Conservation (phyloP, 1,139 yeast species). For the Geotrichum macrosporum region DNA sequence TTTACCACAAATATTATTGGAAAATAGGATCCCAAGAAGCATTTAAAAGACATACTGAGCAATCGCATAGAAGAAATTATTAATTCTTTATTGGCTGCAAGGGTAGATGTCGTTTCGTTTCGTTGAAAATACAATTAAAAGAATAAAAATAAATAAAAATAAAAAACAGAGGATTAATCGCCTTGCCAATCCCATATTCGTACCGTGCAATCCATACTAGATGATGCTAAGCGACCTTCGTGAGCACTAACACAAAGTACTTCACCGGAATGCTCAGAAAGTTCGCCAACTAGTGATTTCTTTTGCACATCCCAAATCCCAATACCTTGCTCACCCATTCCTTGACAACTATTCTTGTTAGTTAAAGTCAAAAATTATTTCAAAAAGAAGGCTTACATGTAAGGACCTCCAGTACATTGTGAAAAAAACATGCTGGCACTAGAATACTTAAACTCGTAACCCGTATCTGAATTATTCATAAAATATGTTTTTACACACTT, state of each 20-base stretch:
- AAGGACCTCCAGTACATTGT: conserved; percentile 30
- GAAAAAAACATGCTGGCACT: conserved; percentile 27
- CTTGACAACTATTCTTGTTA: conserved; percentile 9
- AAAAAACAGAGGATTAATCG: no score
- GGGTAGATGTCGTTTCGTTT: conserved; percentile 68
- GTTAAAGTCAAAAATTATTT: background rate
- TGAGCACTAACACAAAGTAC: conserved; percentile 32
- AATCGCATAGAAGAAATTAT: conserved; percentile 83
- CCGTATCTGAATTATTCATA: conserved; percentile 34
- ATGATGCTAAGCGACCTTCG: conserved; percentile 44
- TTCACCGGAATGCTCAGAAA: conserved; percentile 41
- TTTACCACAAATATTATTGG: conserved; percentile 95
- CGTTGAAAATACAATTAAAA: conserved; percentile 23
- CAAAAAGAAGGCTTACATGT: background rate
- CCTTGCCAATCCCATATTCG: conserved; percentile 34
- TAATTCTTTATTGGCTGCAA: conserved; percentile 79
- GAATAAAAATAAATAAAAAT: no score
- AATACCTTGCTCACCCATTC: conserved; percentile 41
- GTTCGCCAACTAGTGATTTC: conserved; percentile 47
- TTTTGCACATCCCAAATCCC: conserved; percentile 73
- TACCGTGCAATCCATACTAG: conserved; percentile 43
- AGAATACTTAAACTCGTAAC: conserved; percentile 36
- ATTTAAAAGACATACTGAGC: conserved; percentile 85
- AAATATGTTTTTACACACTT: conserved; percentile 38
- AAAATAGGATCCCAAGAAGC: conserved; percentile 98